A percentile compares a stretch with the other conserved stretches of the same genome.
These are phyloP conservation scores for Gracilaria gracilis DNA, from an alignment of 23 red algal species.

Conservation along the genomic window DNA sequence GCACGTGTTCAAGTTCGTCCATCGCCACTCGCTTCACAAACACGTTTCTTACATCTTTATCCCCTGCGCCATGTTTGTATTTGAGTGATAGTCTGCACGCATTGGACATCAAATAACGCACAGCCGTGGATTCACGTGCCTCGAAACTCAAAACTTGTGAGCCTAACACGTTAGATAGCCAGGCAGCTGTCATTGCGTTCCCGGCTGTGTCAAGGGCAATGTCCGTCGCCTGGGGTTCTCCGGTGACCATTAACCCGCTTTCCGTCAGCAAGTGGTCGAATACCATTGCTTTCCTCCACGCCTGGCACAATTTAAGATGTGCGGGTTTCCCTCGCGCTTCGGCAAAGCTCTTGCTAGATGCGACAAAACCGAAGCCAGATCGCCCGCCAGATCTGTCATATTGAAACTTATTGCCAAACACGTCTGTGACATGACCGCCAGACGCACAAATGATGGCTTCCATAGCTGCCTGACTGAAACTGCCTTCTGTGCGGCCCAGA, in stretches of 20 bases:
- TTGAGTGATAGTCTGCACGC: conserved; percentile 53
- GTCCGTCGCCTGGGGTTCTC: conserved; percentile 53
- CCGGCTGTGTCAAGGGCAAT: conserved; percentile 64
- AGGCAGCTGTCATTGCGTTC: conserved; percentile 45
- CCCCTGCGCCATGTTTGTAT: background rate
- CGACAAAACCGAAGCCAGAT: conserved; percentile 51
- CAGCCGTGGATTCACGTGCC: conserved; percentile 39
- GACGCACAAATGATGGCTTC: conserved; percentile 33
- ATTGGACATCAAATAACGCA: conserved; percentile 63
- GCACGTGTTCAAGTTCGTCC: conserved; percentile 59
- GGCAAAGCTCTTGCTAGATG: conserved; percentile 35
- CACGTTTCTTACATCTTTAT: conserved; percentile 19
- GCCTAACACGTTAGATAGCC: conserved; percentile 48
- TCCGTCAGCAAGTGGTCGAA: conserved; percentile 38
- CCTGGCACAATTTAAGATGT: conserved; percentile 25
- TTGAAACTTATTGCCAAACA: conserved; percentile 55
- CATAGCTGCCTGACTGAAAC: conserved; percentile 8
- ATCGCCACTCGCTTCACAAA: conserved; percentile 76
- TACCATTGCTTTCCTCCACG: conserved; percentile 34
- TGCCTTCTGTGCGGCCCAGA: background rate
- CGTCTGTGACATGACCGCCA: conserved; percentile 53
- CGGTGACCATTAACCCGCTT: conserved; percentile 10
- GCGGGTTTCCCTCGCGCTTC: background rate
- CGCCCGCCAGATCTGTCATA: background rate
- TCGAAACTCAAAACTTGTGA: conserved; percentile 9